phyloP scores from a whole-genome alignment of 345 rosid species.

The Arabidopsis suecica region DNA sequence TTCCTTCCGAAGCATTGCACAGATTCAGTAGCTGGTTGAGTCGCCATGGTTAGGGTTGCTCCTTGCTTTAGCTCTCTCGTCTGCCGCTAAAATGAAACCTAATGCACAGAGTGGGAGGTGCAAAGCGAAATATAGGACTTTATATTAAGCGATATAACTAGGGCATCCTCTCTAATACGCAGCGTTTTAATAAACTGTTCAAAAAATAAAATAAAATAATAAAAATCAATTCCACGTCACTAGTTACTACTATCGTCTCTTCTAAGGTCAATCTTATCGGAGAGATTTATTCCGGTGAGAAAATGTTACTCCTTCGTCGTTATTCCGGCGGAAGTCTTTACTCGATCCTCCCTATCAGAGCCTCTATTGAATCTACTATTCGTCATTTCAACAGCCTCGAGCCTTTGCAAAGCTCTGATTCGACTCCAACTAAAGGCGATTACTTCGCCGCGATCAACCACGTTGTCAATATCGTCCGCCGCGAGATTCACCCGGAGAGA shows the following conservation, averaged over 20 bases:
- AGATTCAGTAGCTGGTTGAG: constrained; percentile 43
- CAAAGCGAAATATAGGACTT: neutral
- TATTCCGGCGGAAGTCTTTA: constrained; percentile 21
- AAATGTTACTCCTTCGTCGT: constrained; percentile 39
- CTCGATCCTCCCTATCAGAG: constrained; percentile 1
- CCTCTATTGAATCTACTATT: neutral
- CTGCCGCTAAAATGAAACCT: constrained; percentile 39
- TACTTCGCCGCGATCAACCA: constrained; percentile 83
- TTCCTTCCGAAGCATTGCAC: constrained; percentile 87
- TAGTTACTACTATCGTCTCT: neutral
- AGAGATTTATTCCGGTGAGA: constrained; percentile 2
- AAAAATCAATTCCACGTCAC: constrained; percentile 26
- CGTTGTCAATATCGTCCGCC: constrained; percentile 77
- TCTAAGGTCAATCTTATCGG: neutral
- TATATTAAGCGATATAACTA: constrained; percentile 21
- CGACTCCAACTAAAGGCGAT: constrained; percentile 57
- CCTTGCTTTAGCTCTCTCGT: neutral
- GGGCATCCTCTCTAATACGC: constrained; percentile 37
- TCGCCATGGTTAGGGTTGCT: constrained; percentile 38
- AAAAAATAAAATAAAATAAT: neutral
- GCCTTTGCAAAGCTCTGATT: constrained; percentile 37
- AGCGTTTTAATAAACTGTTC: neutral
- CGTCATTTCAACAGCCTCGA: constrained; percentile 26
- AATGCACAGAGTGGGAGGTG: constrained; percentile 16
- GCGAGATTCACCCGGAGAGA: constrained; percentile 81